phyloP scores from a whole-genome alignment of 106 monocot species.

The Cymbidium sinense region DNA sequence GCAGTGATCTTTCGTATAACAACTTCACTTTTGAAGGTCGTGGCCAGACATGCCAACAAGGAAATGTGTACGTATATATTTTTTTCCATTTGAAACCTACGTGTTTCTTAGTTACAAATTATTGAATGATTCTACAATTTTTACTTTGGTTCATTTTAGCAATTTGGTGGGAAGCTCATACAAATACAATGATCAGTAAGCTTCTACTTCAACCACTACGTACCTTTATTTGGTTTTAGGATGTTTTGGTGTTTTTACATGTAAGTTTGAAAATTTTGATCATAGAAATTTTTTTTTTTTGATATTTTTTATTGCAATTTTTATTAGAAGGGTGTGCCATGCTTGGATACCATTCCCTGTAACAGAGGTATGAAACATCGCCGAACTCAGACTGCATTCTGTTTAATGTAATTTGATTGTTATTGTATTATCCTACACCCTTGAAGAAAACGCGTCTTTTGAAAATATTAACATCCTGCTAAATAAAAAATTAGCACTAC shows the following conservation, averaged over 20 bases:
- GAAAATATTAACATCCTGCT: background rate
- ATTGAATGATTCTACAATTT: background rate
- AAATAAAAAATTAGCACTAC: background rate
- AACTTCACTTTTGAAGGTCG: constrained; percentile 12
- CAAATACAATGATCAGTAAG: background rate
- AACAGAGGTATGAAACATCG: background rate
- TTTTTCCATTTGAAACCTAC: background rate
- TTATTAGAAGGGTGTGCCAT: background rate
- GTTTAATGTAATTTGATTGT: background rate
- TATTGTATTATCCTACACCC: background rate
- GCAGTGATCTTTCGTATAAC: constrained; percentile 28
- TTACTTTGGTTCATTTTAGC: constrained; percentile 2
- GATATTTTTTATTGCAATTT: background rate
- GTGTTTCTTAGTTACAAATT: background rate
- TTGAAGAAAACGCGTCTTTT: background rate
- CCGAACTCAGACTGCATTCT: background rate
- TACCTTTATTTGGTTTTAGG: background rate
- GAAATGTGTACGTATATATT: constrained; percentile 17
- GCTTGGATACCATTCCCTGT: constrained; percentile 12
- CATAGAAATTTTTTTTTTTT: background rate
- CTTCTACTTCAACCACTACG: background rate
- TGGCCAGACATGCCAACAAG: constrained; percentile 18
- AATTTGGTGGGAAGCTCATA: constrained; percentile 7
- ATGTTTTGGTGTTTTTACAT: background rate
- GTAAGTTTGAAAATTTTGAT: background rate